Conservation (phyloP, 352 stramenopile genomes). For the Globisporangium lucens region DNA sequence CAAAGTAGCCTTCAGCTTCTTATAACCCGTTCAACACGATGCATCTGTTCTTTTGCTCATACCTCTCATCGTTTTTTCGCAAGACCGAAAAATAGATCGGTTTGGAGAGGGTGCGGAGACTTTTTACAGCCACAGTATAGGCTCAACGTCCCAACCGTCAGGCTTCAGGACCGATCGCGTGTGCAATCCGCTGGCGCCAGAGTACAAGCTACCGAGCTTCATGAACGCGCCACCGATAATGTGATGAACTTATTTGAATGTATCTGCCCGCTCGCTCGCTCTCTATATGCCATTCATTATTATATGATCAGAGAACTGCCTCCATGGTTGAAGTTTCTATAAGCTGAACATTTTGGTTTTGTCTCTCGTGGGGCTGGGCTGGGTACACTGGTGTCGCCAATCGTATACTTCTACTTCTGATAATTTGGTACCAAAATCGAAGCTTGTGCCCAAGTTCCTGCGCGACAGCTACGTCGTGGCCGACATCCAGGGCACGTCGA, state of each 20-base stretch:
- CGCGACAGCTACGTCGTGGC: conserved; percentile 72
- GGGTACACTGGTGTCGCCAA: not conserved
- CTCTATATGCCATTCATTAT: not conserved
- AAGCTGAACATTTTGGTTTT: not conserved
- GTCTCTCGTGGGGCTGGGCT: not conserved
- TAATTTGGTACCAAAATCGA: not conserved
- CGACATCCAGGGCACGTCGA: conserved; percentile 67
- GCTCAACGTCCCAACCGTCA: conserved; percentile 34
- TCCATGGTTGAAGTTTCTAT: not conserved
- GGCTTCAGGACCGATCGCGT: conserved; percentile 68
- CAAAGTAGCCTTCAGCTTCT: no score
- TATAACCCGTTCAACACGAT: no score
- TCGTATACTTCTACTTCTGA: not conserved
- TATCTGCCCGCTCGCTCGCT: not conserved
- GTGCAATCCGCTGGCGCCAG: conserved; percentile 57
- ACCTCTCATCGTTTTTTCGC: no score
- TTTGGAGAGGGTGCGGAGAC: no score
- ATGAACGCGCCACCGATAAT: conserved; percentile 33
- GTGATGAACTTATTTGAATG: not conserved
- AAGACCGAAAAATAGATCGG: no score
- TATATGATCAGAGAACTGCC: not conserved
- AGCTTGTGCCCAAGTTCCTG: conserved; percentile 58
- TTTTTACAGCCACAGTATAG: no score
- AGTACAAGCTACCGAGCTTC: conserved; percentile 60
- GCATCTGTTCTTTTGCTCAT: no score